Evolutionary conservation across 495 filamentous ascomycete genomes (phyloP).

Genomic region (Cryomyces minteri): DNA sequence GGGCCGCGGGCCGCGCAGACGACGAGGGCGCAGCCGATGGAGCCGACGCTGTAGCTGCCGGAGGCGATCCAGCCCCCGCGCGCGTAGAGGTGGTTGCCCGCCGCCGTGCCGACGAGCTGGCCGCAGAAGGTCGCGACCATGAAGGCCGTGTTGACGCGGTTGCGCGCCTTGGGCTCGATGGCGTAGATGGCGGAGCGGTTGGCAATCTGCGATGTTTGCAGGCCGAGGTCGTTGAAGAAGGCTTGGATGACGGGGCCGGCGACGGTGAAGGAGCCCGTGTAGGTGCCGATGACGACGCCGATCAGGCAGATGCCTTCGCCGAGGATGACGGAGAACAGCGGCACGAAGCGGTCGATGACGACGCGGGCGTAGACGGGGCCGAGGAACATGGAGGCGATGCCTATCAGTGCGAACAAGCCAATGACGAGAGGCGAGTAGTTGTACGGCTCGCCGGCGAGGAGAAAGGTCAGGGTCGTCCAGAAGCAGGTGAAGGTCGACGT

Average conservation of each 20-base stretch:
- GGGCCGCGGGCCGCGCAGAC: slow-evolving; percentile 44
- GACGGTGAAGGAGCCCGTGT: slow-evolving; percentile 41
- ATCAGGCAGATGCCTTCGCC: slow-evolving; percentile 36
- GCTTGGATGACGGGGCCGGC: slow-evolving; percentile 64
- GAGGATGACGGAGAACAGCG: slow-evolving; percentile 46
- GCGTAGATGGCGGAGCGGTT: slow-evolving; percentile 54
- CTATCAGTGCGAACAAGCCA: slow-evolving; percentile 64
- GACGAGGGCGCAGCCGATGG: slow-evolving; percentile 39
- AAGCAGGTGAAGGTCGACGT: slow-evolving; percentile 44
- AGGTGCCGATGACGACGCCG: slow-evolving; percentile 53
- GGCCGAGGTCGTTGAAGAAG: slow-evolving; percentile 50
- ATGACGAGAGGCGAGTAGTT: slow-evolving; percentile 45
- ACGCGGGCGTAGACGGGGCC: slow-evolving; percentile 49
- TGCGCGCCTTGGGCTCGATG: slow-evolving; percentile 52
- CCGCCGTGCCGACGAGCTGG: slow-evolving; percentile 57
- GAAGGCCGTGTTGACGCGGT: slow-evolving; percentile 67
- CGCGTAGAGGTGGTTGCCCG: slow-evolving; percentile 53
- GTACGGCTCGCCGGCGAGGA: slow-evolving; percentile 51
- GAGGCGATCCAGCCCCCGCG: slow-evolving; percentile 49
- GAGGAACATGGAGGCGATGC: slow-evolving; percentile 45
- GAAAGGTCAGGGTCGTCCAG: slow-evolving; percentile 76
- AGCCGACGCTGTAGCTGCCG: slow-evolving; percentile 47
- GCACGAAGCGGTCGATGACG: slow-evolving; percentile 50
- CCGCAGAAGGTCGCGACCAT: slow-evolving; percentile 62
- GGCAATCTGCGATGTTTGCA: slow-evolving; percentile 58